These are phyloP conservation scores for Pythium rhizo-oryzae DNA, from an alignment of 352 stramenopile species.

Conservation along the genomic window DNA sequence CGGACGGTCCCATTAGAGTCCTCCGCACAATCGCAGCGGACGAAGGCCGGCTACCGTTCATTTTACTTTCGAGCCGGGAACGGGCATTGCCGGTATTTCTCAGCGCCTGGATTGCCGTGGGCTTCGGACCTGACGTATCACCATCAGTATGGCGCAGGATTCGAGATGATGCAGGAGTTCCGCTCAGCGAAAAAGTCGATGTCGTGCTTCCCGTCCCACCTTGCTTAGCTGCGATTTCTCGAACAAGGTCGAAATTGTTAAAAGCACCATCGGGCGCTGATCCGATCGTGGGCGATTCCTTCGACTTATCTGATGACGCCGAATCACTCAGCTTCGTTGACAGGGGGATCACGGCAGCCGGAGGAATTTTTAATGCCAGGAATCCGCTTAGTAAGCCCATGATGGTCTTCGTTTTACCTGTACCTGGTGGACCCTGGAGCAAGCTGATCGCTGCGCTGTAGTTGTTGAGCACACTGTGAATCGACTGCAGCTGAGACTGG, in stretches of 20 bases:
- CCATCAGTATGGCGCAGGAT: constrained; percentile 62
- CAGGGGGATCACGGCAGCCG: constrained; percentile 44
- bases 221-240: constrained; percentile 36
- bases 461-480: constrained; percentile 88
- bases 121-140: constrained; percentile 33
- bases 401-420: constrained; percentile 95
- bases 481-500: constrained; percentile 84
- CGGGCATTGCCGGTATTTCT: constrained; percentile 60
- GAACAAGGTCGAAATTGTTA: constrained; percentile 53
- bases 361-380: constrained; percentile 59
- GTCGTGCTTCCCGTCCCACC: neutral
- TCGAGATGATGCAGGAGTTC: constrained; percentile 47
- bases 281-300: constrained; percentile 5
- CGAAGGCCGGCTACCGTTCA: constrained; percentile 32
- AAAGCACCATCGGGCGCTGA: constrained; percentile 28
- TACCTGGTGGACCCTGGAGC: constrained; percentile 95
- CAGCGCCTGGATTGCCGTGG: constrained; percentile 63
- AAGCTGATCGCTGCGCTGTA: constrained; percentile 84
- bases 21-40: constrained; percentile 46
- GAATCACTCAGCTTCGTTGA: neutral
- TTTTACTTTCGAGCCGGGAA: constrained; percentile 70
- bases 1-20: constrained; percentile 45
- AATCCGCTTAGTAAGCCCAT: constrained; percentile 83
- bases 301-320: neutral
- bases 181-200: constrained; percentile 58